Evolutionary conservation across 331 rosid species (phyloP).

Genomic region (Stylosanthes scabra): DNA sequence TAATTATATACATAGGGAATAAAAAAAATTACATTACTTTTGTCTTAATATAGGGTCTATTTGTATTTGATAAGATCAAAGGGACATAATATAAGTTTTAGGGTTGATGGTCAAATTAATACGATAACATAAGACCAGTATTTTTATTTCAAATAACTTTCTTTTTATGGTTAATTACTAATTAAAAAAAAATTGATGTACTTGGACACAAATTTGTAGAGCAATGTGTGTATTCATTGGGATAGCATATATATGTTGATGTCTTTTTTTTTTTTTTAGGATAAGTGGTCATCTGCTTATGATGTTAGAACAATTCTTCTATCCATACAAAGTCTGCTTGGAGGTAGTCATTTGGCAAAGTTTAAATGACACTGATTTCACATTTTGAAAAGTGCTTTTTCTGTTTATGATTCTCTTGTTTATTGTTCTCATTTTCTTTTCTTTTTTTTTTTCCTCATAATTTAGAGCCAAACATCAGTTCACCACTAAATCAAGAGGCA

Average conservation of each 20-base stretch:
- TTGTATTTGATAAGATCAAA: too few relatives aligned
- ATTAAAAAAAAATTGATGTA: too few relatives aligned
- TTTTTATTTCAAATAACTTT: too few relatives aligned
- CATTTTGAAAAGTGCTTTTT: not conserved
- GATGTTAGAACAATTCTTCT: slow-evolving; percentile 90
- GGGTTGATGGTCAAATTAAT: too few relatives aligned
- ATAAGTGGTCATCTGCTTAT: slow-evolving; percentile 98
- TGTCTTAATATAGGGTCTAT: too few relatives aligned
- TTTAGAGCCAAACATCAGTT: slow-evolving; percentile 89
- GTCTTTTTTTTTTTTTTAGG: slow-evolving; percentile 47
- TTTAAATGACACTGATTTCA: not conserved
- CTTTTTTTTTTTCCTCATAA: not conserved
- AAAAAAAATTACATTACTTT: too few relatives aligned
- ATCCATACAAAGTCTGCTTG: slow-evolving; percentile 94
- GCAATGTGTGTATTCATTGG: not conserved
- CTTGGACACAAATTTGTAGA: not conserved
- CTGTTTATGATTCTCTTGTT: not conserved
- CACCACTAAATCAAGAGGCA: slow-evolving; percentile 91
- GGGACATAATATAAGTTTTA: too few relatives aligned
- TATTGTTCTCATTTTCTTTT: too few relatives aligned
- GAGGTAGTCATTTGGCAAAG: slow-evolving; percentile 57
- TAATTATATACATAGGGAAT: too few relatives aligned
- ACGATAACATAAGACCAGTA: too few relatives aligned
- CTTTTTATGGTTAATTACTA: too few relatives aligned
- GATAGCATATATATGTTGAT: not conserved